Percentiles rank a stretch among this genome's conserved stretches.
Evolutionary conservation across 129 eudicot genomes (phyloP).

Genomic region (Solidago caesia): DNA sequence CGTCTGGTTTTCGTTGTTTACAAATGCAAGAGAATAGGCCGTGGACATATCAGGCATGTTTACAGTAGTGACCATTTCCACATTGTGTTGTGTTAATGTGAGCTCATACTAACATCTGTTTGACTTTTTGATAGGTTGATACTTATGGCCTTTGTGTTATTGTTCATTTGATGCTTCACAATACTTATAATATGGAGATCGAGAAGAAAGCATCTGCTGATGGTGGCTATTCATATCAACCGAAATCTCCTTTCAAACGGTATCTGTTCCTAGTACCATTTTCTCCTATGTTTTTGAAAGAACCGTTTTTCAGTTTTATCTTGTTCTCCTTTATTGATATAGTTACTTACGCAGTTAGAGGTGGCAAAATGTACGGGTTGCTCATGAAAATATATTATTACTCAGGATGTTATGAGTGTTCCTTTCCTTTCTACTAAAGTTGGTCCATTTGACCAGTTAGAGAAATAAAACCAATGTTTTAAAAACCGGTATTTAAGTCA

Average conservation of each 20-base stretch:
- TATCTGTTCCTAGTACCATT: slow-evolving; percentile 16
- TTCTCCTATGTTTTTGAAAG: neutral
- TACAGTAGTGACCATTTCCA: neutral
- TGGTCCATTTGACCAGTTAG: no score
- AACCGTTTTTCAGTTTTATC: neutral
- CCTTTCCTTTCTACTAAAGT: no score
- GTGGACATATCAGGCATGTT: slow-evolving; percentile 82
- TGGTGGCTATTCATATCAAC: slow-evolving; percentile 54
- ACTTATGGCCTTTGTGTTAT: slow-evolving; percentile 85
- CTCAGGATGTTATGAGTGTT: no score
- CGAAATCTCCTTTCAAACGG: slow-evolving; percentile 76
- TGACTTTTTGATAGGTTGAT: slow-evolving; percentile 36
- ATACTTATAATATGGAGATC: slow-evolving; percentile 73
- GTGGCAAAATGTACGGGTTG: no score
- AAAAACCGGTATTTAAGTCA: no score
- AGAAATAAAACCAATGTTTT: no score
- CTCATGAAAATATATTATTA: no score
- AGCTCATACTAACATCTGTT: neutral
- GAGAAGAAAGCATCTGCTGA: slow-evolving; percentile 52
- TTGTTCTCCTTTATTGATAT: neutral
- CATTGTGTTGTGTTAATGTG: neutral
- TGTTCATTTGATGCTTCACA: slow-evolving; percentile 95
- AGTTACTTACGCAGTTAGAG: no score
- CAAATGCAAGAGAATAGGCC: slow-evolving; percentile 94
- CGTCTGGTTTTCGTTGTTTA: slow-evolving; percentile 90